Base-by-base conservation (phyloP, 2,329 filamentous ascomycete species). In the Fusarium brachygibbosum region DNA sequence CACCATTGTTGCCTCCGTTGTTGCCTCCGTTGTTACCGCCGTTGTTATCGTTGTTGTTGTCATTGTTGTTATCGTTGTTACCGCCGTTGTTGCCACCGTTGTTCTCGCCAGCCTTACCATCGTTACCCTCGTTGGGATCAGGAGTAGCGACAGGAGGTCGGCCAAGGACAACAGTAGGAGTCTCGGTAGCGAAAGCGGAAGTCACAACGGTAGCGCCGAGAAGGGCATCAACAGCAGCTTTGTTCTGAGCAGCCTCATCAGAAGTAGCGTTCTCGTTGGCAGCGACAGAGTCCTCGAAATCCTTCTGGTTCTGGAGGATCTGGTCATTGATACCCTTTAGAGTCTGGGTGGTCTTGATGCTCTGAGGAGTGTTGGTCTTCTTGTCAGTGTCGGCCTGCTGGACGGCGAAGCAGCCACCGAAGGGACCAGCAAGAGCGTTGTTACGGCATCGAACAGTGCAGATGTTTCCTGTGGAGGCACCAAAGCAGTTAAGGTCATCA, bases 391-490 rank as follows among this genome's bases (percentile, higher is more conserved):
- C 86, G 31, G 79, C 78, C 72, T 90, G 87, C 75, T 88, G 84
- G 19, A 88, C 82, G 3, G 86, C 79, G 74, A 89, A 85, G 77
- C 87, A 89, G 51, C 87, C 84, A 38, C 85, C 85, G 57, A 89
- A 89, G 14, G 86, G 86, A 6, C 86, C 86, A 12, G 85, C 85
- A 5, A 84, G 76, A 6, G 86, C 85, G 58, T 84, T 86, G 79
- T 89, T 89, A 21, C 86, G 82, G 80, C 87, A 89, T 35, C 87
- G 83, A 21, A 89, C 81, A 1, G 86, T 88, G 80, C 86, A 88
- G 38, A 88, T 73, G 56, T 87, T 85, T 42, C 88, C 88, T 3
- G 86, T 87, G 0, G 87, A 87, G 10, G 79, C 83, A 65, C 86
- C 86, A 28, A 78, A 81, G 76, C 86, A 88, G 46, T 78, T 76